Evolutionary conservation across 148 eudicot genomes (phyloP).

Genomic region (Heliamphora exappendiculata): DNA sequence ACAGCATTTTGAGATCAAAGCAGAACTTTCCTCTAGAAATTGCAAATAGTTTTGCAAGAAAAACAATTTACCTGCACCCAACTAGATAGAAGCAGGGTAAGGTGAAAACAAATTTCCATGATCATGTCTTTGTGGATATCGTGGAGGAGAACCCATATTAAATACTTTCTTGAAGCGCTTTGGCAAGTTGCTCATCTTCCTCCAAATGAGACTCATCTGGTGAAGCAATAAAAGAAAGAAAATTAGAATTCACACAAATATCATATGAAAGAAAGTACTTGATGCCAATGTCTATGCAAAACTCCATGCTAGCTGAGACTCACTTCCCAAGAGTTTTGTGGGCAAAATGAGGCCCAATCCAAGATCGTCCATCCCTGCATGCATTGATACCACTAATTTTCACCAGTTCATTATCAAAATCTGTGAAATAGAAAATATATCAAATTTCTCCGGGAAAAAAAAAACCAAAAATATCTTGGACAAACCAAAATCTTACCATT

Average conservation of each 20-base stretch:
- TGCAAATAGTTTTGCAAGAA: neutral
- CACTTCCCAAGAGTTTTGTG: constrained; percentile 81
- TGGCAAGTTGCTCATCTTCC: constrained; percentile 86
- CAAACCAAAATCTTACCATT: neutral
- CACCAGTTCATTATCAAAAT: neutral
- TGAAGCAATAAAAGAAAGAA: neutral
- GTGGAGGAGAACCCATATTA: constrained; percentile 58
- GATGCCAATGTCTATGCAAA: neutral
- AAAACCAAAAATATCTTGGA: neutral
- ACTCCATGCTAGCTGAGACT: constrained; percentile 18
- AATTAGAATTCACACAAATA: neutral
- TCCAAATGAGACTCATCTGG: constrained; percentile 50
- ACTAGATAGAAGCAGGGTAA: constrained; percentile 42
- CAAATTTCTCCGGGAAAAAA: neutral
- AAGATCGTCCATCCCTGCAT: constrained; percentile 86
- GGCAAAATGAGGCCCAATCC: constrained; percentile 87
- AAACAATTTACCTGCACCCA: constrained; percentile 49
- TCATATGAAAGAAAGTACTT: neutral
- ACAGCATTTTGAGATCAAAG: neutral
- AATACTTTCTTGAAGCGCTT: constrained; percentile 79
- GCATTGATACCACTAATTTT: constrained; percentile 3
- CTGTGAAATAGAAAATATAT: neutral
- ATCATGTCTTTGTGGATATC: constrained; percentile 53
- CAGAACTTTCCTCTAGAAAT: neutral
- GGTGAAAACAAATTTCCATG: constrained; percentile 49